phyloP scores from a whole-genome alignment of 305 asterid species.

The Solanum hybrid region DNA sequence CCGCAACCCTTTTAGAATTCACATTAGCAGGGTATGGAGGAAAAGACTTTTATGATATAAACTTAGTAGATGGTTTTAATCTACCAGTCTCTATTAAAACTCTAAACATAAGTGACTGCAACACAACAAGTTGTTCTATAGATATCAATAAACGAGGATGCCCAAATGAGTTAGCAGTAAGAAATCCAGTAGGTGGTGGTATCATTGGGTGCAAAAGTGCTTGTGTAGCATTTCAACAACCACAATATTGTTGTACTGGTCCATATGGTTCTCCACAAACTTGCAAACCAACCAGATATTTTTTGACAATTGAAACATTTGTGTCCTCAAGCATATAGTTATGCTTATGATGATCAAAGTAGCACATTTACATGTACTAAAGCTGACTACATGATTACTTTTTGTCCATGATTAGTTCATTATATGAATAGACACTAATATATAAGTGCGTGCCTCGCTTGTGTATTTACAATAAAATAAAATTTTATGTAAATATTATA shows the following conservation, averaged over 20 bases:
- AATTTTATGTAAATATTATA: too few species aligned
- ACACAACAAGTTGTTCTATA: constrained; percentile 6
- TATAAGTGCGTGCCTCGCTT: background rate
- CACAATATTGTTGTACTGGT: constrained; percentile 43
- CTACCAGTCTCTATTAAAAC: constrained; percentile 26
- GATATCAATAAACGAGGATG: constrained; percentile 22
- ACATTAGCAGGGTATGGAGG: constrained; percentile 19
- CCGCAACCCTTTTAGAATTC: constrained; percentile 29
- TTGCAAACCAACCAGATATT: constrained; percentile 28
- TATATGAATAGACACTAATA: background rate
- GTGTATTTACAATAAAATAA: too few species aligned
- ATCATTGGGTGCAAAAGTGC: constrained; percentile 45
- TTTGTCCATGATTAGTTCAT: background rate
- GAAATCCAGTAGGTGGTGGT: constrained; percentile 3
- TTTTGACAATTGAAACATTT: background rate
- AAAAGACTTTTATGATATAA: constrained; percentile 35
- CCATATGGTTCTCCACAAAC: constrained; percentile 13
- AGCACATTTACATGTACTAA: constrained; percentile 39
- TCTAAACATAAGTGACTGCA: constrained; percentile 1
- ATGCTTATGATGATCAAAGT: constrained; percentile 41
- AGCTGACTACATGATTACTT: constrained; percentile 6
- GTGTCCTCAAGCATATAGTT: constrained; percentile 45
- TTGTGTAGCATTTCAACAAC: constrained; percentile 22
- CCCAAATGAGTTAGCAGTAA: constrained; percentile 26
- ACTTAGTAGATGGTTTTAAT: constrained; percentile 52